phyloP scores from a whole-genome alignment of 2,329 filamentous ascomycete species.

The Aschersonia sp. region DNA sequence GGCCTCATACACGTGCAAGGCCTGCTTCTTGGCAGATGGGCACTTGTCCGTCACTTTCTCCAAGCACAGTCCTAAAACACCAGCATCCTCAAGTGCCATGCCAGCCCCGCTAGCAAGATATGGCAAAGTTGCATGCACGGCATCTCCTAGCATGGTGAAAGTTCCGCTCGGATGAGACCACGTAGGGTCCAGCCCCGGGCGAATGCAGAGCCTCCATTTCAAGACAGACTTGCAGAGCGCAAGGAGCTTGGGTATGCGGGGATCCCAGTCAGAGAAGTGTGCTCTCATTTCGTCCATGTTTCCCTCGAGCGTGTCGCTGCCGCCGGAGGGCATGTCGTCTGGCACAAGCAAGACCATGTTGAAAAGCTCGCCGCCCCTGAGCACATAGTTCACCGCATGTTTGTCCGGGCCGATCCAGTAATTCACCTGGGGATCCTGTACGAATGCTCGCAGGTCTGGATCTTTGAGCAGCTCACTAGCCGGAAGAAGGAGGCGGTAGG shows the following conservation, averaged over 20 bases:
- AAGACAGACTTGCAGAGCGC: slow-evolving; percentile 39
- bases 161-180: slow-evolving; percentile 42
- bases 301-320: background rate
- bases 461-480: slow-evolving; percentile 29
- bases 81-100: slow-evolving; percentile 47
- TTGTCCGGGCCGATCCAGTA: slow-evolving; percentile 38
- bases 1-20: slow-evolving; percentile 35
- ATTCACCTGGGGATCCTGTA: slow-evolving; percentile 31
- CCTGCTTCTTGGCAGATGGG: slow-evolving; percentile 16
- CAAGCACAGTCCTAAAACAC: slow-evolving; percentile 40
- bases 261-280: slow-evolving; percentile 43
- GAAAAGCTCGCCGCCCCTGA: slow-evolving; percentile 26
- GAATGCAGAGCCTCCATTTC: slow-evolving; percentile 47
- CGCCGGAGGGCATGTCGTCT: slow-evolving; percentile 23
- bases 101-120: slow-evolving; percentile 43
- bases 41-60: slow-evolving; percentile 26
- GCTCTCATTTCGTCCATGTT: slow-evolving; percentile 28
- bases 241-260: slow-evolving; percentile 39
- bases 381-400: slow-evolving; percentile 33
- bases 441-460: slow-evolving; percentile 27
- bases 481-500: slow-evolving; percentile 36
- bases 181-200: slow-evolving; percentile 29
- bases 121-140: slow-evolving; percentile 49
- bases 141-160: slow-evolving; percentile 47
- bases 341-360: slow-evolving; percentile 32